phyloP scores from a whole-genome alignment of 2,329 filamentous ascomycete species.

The Dactylellina sp. region DNA sequence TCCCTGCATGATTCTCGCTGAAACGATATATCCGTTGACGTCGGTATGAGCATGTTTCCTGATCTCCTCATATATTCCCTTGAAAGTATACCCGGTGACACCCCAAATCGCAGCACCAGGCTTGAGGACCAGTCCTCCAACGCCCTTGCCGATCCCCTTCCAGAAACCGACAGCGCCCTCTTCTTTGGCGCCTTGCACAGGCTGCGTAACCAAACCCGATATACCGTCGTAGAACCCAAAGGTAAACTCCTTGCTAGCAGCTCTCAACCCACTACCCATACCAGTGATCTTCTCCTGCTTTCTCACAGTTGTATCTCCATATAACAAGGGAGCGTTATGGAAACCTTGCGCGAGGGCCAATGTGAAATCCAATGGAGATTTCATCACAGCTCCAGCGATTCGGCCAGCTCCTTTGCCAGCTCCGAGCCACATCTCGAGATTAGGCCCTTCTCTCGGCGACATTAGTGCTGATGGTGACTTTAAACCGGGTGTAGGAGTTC shows the following conservation, averaged over 20 bases:
- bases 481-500: constrained; percentile 17
- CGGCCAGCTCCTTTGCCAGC: constrained; percentile 76
- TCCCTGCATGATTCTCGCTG: constrained; percentile 80
- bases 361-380: constrained; percentile 85
- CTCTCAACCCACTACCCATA: constrained; percentile 78
- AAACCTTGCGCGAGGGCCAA: constrained; percentile 86
- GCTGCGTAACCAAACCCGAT: constrained; percentile 82
- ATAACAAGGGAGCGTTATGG: constrained; percentile 85
- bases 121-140: constrained; percentile 84
- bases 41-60: constrained; percentile 77
- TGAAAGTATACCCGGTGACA: constrained; percentile 83
- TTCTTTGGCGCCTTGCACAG: constrained; percentile 75
- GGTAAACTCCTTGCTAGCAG: constrained; percentile 82
- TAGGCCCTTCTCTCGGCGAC: constrained; percentile 61
- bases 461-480: constrained; percentile 46
- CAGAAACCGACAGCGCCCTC: constrained; percentile 75
- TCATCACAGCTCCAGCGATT: constrained; percentile 75
- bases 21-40: constrained; percentile 81
- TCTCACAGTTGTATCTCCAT: constrained; percentile 84
- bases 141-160: constrained; percentile 84
- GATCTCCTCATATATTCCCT: constrained; percentile 82
- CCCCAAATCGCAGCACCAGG: constrained; percentile 80
- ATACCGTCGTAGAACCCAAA: constrained; percentile 84
- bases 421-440: constrained; percentile 72
- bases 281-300: constrained; percentile 83